Base-by-base conservation (phyloP, 129 eudicot species). In the Centrapalus pauciflorus region DNA sequence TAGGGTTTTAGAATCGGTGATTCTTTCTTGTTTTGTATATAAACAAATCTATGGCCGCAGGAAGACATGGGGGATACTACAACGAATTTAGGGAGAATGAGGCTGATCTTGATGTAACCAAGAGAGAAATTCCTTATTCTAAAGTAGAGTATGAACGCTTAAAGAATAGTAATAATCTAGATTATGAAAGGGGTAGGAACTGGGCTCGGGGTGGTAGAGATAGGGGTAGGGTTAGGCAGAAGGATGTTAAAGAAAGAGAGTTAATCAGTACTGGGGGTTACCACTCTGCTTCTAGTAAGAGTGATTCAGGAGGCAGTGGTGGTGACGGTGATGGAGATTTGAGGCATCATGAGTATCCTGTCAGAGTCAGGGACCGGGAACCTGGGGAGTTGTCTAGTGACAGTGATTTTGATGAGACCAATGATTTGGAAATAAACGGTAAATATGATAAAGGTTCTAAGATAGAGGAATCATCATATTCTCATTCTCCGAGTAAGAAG, bases 381-480 rank as follows among this genome's bases (percentile, higher is more conserved):
- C 90, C 88, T 2, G 90, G 95, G 32, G 95, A 87, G 74, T 66
- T 87, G 58, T 81, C 90, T 7, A 84, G 95, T 71, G 90, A 84
- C 25, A 77, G 80, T 76, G 90, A 88, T 14, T 87, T 88, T 23
- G 95, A 84, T 67, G 90, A 54, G 27, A 85, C 78, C 43, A 41
- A 61, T 72, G 84, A 80, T 26, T 77, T 70, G 4, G 80, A 74
- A 70, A 51, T 43, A 12, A 74, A 11, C 61, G 60, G 9, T 43
- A 72, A 45, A 45, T 69, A 60, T 25, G 40, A 2, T 49, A 66
- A 56, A 4, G 51, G 55, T 1, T 52, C 70, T 46, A 72, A 27
- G 77, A 3, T 65, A 17, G 90, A 75, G 63, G 84, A 81, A 76
- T 80, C 80, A 50, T 60, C 14, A 8, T 55, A n/a, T 21, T 54